phyloP scores from a whole-genome alignment of 2,329 filamentous ascomycete genomes.

The Pezicula neosporulosa region DNA sequence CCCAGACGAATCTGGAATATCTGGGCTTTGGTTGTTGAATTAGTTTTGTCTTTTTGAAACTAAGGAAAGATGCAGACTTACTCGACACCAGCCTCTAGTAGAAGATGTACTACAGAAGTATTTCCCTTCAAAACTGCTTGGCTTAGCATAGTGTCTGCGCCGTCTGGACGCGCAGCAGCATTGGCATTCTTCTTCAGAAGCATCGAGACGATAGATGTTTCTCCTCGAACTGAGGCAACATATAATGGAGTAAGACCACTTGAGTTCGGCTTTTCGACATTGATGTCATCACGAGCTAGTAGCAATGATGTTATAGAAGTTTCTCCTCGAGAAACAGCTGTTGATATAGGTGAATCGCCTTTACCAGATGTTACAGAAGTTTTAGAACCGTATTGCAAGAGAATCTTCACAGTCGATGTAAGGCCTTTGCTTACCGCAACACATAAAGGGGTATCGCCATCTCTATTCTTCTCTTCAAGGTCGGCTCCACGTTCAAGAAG shows the following conservation, averaged over 20 bases:
- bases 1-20: slow-evolving; percentile 4
- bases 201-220: slow-evolving; percentile 6
- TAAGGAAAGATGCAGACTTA: slow-evolving; percentile 5
- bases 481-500: slow-evolving; percentile 7
- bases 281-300: slow-evolving; percentile 67
- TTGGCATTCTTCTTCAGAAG: slow-evolving; percentile 8
- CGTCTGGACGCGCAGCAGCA: slow-evolving; percentile 1
- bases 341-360: slow-evolving; percentile 6
- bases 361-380: slow-evolving; percentile 1
- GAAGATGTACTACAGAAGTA: slow-evolving; percentile 5
- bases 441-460: slow-evolving; percentile 10
- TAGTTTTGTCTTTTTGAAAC: no score
- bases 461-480: slow-evolving; percentile 8
- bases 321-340: slow-evolving; percentile 7
- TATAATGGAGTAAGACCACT: slow-evolving; percentile 65
- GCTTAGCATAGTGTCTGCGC: slow-evolving; percentile 6
- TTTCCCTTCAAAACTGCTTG: slow-evolving; percentile 7
- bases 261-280: slow-evolving; percentile 70
- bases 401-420: slow-evolving; percentile 7
- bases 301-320: slow-evolving; percentile 43
- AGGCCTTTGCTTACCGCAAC: slow-evolving; percentile 3
- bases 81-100: slow-evolving; percentile 10
- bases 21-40: slow-evolving; percentile 4
- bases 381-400: slow-evolving; percentile 11
- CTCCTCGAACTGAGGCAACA: slow-evolving; percentile 4